Base-by-base conservation (phyloP, 192 early-diverging fungal genomes). In the Chytriomyces sp. region DNA sequence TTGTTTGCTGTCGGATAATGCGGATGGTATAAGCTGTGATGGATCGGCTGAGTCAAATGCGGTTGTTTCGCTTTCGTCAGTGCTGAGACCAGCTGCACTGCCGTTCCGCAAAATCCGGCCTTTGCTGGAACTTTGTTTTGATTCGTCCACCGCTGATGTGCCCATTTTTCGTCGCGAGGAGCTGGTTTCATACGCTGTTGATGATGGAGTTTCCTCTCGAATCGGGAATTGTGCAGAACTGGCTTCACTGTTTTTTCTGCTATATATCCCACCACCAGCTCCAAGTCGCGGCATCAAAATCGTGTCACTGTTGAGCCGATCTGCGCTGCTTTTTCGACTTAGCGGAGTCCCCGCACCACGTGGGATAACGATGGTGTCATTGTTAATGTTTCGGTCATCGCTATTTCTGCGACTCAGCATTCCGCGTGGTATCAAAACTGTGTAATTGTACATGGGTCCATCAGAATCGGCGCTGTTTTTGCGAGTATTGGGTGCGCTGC, bases 1-100 rank as follows among this genome's bases (percentile, higher is more conserved):
- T 8, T 57, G 67, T 24, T 79, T 78, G 7, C 81, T 61, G 61
- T 84, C 81, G 6, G n/a, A 5, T 11, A 79, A 49, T 0, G 82
- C 80, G 49, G 87, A 70, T 45, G 77, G 76, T 44, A 82, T 76
- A 72, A 82, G 24, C 45, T 72, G 68, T 67, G 48, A 43, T 72
- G 48, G 62, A 84, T 85, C 28, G 50, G 46, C 68, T 45, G 43
- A 57, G 20, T 57, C 53, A 57, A 57, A 57, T 57, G 53, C 53
- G 13, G 53, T 57, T 20, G 53, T 57, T 57, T 44, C 47, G 75
- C 10, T 67, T 23, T 49, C 46, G 20, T 8, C 46, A 5, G n/a
- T 67, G 63, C 43, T 47, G 47, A 26, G 9, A 11, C 46, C 45
- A 35, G 48, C 28, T 24, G 26, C 26, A 26, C n/a, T 50, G 50